A percentile compares a stretch with the other conserved stretches of the same genome.
These are phyloP conservation scores for Alternaria triticimaculans DNA, from an alignment of 2,329 filamentous ascomycete genomes.

Conservation along the genomic window DNA sequence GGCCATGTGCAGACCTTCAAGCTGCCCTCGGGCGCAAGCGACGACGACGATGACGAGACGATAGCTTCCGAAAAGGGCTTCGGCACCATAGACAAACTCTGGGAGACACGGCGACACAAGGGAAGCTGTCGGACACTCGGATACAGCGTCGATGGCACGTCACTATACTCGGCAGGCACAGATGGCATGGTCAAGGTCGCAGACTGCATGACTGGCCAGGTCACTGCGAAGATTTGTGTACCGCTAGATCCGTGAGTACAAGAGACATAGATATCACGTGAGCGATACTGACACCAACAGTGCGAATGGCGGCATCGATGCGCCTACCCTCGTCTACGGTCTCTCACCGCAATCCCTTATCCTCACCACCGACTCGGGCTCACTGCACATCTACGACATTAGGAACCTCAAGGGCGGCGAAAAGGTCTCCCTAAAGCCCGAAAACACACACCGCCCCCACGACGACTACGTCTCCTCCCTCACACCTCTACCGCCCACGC, in stretches of 20 bases:
- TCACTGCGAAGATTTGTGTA: slow-evolving; percentile 81
- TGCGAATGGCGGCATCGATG: slow-evolving; percentile 62
- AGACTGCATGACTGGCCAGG: slow-evolving; percentile 65
- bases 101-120: slow-evolving; percentile 90
- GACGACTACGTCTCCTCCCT: slow-evolving; percentile 92
- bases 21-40: slow-evolving; percentile 65
- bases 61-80: slow-evolving; percentile 64
- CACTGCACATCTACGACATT: slow-evolving; percentile 86
- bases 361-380: slow-evolving; percentile 87
- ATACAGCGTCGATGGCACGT: slow-evolving; percentile 78
- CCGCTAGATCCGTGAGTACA: slow-evolving; percentile 58
- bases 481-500: slow-evolving; percentile 78
- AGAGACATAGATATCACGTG: neutral
- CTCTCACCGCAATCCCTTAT: slow-evolving; percentile 89
- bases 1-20: slow-evolving; percentile 88
- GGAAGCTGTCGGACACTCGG: slow-evolving; percentile 85
- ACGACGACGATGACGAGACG: slow-evolving; percentile 59
- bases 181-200: slow-evolving; percentile 70
- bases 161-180: slow-evolving; percentile 67
- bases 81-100: slow-evolving; percentile 79
- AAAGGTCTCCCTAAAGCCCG: slow-evolving; percentile 61
- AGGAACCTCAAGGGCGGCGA: slow-evolving; percentile 59
- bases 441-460: slow-evolving; percentile 85
- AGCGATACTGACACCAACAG: slow-evolving; percentile 33
- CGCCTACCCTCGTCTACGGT: slow-evolving; percentile 80